Evolutionary conservation across 495 filamentous ascomycete species (phyloP).

Genomic region (Tuber borchii): DNA sequence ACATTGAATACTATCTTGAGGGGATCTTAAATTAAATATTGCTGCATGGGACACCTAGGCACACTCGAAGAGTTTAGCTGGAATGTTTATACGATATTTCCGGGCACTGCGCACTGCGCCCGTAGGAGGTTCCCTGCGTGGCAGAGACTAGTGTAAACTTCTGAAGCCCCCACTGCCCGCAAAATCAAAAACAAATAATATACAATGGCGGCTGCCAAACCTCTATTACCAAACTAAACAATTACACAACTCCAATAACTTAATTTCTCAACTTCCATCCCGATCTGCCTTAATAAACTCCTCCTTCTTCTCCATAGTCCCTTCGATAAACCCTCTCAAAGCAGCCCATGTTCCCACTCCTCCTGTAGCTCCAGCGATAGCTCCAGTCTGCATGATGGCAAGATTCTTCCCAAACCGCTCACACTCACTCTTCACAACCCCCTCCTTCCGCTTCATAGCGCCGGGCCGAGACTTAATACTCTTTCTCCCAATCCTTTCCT

Average conservation of each 20-base stretch:
- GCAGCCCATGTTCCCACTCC: constrained; percentile 36
- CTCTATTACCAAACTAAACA: neutral
- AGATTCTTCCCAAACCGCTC: constrained; percentile 76
- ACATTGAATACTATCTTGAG: neutral
- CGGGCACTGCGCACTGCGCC: neutral
- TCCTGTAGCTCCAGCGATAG: constrained; percentile 15
- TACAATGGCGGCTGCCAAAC: neutral
- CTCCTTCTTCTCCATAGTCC: constrained; percentile 45
- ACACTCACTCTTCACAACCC: constrained; percentile 67
- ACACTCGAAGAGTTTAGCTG: neutral
- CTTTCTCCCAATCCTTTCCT: constrained; percentile 51
- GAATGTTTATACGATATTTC: neutral
- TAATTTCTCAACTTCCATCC: neutral
- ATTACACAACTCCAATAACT: neutral
- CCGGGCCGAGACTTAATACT: constrained; percentile 67
- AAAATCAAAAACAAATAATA: neutral
- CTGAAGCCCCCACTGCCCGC: neutral
- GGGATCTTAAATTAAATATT: neutral
- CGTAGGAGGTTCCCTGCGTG: neutral
- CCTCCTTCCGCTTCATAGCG: constrained; percentile 74
- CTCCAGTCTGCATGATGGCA: constrained; percentile 55
- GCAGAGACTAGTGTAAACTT: neutral
- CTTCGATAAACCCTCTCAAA: constrained; percentile 43
- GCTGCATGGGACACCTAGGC: neutral
- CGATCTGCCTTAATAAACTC: constrained; percentile 30